Percentiles rank a stretch among this genome's conserved stretches.
Evolutionary conservation across 352 stramenopile genomes (phyloP).

Genomic region (Pythium aphanidermatum): DNA sequence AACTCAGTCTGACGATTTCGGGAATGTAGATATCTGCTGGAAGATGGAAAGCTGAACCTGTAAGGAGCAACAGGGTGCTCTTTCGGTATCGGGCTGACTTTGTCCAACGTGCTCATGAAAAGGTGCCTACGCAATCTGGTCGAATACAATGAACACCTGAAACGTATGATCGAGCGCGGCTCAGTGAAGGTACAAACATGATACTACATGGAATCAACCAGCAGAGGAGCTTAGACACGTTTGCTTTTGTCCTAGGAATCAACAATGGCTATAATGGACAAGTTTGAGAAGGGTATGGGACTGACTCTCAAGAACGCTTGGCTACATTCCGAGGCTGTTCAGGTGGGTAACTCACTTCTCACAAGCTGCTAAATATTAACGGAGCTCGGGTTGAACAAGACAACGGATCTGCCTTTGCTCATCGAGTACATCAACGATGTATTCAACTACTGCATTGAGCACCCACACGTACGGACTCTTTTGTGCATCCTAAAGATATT

Average conservation of each 20-base stretch:
- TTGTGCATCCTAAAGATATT: background rate
- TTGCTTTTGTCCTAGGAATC: constrained; percentile 32
- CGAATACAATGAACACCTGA: constrained; percentile 77
- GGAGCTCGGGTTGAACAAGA: no score
- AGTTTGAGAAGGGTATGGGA: constrained; percentile 87
- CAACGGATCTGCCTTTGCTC: constrained; percentile 85
- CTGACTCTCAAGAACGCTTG: constrained; percentile 87
- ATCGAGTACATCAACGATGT: constrained; percentile 86
- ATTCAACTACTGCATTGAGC: constrained; percentile 70
- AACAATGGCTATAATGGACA: constrained; percentile 64
- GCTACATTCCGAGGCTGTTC: constrained; percentile 85
- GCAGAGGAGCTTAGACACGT: no score
- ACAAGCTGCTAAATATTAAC: no score
- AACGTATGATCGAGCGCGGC: constrained; percentile 53
- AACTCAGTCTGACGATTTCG: no score
- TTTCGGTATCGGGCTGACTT: no score
- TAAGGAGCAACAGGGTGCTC: no score
- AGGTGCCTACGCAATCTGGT: constrained; percentile 79
- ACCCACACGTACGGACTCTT: constrained; percentile 36
- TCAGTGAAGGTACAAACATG: constrained; percentile 47
- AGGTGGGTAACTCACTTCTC: no score
- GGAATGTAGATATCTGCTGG: constrained; percentile 79
- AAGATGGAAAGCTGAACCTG: constrained; percentile 90
- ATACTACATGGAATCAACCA: no score
- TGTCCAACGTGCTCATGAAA: no score